These are phyloP conservation scores for Stramenopiles sp. DNA, from an alignment of 352 stramenopile species.

Conservation along the genomic window DNA sequence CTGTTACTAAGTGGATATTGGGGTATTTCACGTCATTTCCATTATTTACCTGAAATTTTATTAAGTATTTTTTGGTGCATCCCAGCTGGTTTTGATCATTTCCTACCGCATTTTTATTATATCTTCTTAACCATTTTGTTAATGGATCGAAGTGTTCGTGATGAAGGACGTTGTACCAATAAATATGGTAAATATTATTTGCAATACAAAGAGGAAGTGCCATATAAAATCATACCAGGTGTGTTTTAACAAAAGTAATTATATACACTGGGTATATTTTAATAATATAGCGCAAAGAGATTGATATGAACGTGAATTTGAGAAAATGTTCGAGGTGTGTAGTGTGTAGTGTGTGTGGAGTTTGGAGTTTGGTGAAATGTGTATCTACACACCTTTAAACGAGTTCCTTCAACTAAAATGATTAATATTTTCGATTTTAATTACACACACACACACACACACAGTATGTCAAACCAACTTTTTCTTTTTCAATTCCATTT, in stretches of 20 bases:
- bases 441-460: too few relatives aligned
- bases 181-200: constrained; percentile 91
- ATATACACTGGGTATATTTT: too few relatives aligned
- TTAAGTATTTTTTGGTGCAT: constrained; percentile 39
- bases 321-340: too few relatives aligned
- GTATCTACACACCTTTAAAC: too few relatives aligned
- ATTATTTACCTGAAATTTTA: constrained; percentile 45
- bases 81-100: constrained; percentile 27
- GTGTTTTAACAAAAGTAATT: constrained; percentile 31
- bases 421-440: too few relatives aligned
- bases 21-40: constrained; percentile 75
- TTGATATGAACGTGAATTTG: too few relatives aligned
- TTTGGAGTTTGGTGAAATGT: too few relatives aligned
- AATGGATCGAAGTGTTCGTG: constrained; percentile 73
- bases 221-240: constrained; percentile 55
- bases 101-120: constrained; percentile 57
- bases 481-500: neutral
- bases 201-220: constrained; percentile 64
- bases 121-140: constrained; percentile 76
- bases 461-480: too few relatives aligned
- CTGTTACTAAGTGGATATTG: constrained; percentile 77
- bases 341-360: too few relatives aligned
- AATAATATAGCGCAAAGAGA: too few relatives aligned
- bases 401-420: too few relatives aligned
- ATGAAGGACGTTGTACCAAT: constrained; percentile 72